Evolutionary conservation across 352 stramenopile genomes (phyloP).

Genomic region (Phytophthora parvispora): DNA sequence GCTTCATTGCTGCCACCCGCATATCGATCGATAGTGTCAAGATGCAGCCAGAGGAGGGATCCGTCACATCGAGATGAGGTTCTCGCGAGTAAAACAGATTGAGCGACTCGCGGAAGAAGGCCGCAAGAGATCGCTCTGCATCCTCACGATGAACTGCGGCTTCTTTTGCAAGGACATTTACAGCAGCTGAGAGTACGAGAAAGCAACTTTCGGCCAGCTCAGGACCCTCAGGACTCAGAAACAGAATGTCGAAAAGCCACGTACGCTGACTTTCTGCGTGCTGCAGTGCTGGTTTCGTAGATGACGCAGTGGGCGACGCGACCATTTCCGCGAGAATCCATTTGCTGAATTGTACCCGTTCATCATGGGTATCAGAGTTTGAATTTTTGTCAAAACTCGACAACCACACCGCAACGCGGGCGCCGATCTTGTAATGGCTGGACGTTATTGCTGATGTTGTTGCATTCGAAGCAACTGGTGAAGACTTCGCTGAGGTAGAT

Average conservation of each 20-base stretch:
- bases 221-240: conserved; percentile 45
- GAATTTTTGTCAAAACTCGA: conserved; percentile 4
- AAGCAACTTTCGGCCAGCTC: conserved; percentile 42
- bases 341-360: conserved; percentile 31
- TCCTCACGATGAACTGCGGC: conserved; percentile 8
- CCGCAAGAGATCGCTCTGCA: conserved; percentile 17
- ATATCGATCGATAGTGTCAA: conserved; percentile 34
- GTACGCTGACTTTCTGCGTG: conserved; percentile 42
- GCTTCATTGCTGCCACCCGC: conserved; percentile 23
- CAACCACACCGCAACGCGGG: conserved; percentile 18
- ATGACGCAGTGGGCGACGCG: conserved; percentile 10
- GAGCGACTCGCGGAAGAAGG: conserved; percentile 40
- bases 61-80: conserved; percentile 38
- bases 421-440: conserved; percentile 5
- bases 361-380: conserved; percentile 2
- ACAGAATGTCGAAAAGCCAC: conserved; percentile 73
- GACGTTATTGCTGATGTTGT: background rate
- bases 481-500: background rate
- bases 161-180: conserved; percentile 28
- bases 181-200: conserved; percentile 27
- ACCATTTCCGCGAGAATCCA: conserved; percentile 47
- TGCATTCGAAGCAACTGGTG: background rate
- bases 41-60: conserved; percentile 41
- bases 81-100: conserved; percentile 56
- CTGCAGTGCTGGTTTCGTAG: background rate